Conservation (phyloP, 352 stramenopile genomes). For the Phytophthora boehmeriae region DNA sequence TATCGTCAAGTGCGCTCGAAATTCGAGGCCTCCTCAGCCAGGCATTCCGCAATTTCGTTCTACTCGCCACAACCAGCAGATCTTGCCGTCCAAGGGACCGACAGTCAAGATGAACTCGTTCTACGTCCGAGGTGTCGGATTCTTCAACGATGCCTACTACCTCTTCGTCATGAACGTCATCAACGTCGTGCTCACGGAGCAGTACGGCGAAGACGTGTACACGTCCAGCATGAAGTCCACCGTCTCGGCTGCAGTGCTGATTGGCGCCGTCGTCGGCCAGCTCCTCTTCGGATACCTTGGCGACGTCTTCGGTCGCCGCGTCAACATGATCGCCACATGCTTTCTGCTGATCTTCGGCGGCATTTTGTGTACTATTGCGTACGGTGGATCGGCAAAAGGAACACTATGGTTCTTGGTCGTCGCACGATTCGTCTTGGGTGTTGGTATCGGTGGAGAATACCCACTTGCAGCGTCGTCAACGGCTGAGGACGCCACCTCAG, state of each 20-base stretch:
- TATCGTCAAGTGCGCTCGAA: neutral
- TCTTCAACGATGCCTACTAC: constrained; percentile 67
- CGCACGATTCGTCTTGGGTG: constrained; percentile 46
- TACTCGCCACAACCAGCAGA: neutral
- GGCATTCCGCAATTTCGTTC: constrained; percentile 1
- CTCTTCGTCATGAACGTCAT: constrained; percentile 71
- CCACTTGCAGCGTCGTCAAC: constrained; percentile 49
- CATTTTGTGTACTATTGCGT: constrained; percentile 50
- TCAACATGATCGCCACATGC: constrained; percentile 65
- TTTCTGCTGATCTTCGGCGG: constrained; percentile 58
- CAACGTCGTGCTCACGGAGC: constrained; percentile 64
- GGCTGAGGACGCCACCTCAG: constrained; percentile 47
- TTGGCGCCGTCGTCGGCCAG: constrained; percentile 52
- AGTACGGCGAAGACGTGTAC: constrained; percentile 52
- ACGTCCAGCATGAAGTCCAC: constrained; percentile 46
- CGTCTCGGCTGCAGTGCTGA: constrained; percentile 47
- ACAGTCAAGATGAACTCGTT: constrained; percentile 39
- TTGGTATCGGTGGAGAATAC: constrained; percentile 50
- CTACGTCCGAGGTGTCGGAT: constrained; percentile 53
- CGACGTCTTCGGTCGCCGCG: constrained; percentile 49
- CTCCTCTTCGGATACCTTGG: constrained; percentile 54
- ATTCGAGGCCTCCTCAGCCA: neutral
- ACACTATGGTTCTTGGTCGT: constrained; percentile 61
- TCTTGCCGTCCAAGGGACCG: neutral
- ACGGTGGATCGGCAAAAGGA: constrained; percentile 29